Evolutionary conservation across 2,329 filamentous ascomycete species (phyloP).

Genomic region (Fusarium sp.): DNA sequence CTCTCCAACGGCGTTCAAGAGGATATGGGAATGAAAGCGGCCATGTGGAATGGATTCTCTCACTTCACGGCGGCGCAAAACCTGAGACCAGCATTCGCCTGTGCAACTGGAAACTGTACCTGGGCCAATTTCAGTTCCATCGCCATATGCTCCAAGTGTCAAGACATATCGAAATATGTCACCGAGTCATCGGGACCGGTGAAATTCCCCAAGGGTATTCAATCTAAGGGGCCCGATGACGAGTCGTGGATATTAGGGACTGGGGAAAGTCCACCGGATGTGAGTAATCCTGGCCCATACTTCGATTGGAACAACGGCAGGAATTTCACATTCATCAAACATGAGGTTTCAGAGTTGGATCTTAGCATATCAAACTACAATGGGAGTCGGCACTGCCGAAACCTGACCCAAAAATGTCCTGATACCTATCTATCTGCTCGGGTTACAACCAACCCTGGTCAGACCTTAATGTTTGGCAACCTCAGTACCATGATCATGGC

Average conservation of each 20-base stretch:
- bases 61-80: neutral
- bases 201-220: neutral
- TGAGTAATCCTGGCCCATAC: neutral
- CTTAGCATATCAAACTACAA: conserved; percentile 4
- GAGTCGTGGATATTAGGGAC: rapidly evolving
- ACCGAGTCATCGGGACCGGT: neutral
- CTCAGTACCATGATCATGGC: conserved; percentile 9
- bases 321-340: neutral
- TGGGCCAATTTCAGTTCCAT: conserved; percentile 11
- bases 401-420: neutral
- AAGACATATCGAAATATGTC: neutral
- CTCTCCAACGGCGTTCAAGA: neutral
- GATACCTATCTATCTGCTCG: conserved; percentile 11
- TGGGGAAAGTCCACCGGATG: neutral
- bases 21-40: conserved; percentile 11
- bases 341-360: neutral
- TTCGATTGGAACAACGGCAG: neutral
- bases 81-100: conserved; percentile 4
- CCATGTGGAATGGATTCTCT: conserved; percentile 15
- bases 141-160: conserved; percentile 10
- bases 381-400: neutral
- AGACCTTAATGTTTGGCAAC: neutral
- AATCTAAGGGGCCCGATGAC: neutral
- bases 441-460: conserved; percentile 11
- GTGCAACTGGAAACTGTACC: conserved; percentile 21